Percentiles rank a stretch among this genome's conserved stretches.
phyloP scores from a whole-genome alignment of 441 rosid genomes.

The Brassica hybrid region DNA sequence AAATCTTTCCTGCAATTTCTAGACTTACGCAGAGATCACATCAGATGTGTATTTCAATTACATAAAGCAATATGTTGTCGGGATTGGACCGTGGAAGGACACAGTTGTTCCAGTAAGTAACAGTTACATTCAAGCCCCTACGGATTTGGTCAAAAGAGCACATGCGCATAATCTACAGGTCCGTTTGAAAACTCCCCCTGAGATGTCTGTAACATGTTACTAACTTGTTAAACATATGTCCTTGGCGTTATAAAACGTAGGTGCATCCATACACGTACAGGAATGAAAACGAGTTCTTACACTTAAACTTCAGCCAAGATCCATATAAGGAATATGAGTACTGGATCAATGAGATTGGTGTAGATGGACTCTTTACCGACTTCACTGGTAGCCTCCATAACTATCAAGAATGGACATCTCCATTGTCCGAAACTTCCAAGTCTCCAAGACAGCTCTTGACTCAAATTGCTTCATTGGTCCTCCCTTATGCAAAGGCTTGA shows the following conservation, averaged over 20 bases:
- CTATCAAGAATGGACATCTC: constrained; percentile 68
- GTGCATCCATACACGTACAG: constrained; percentile 96
- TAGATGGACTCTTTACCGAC: constrained; percentile 94
- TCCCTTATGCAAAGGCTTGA: constrained; percentile 31
- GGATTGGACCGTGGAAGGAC: constrained; percentile 93
- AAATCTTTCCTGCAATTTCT: neutral
- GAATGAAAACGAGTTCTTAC: constrained; percentile 64
- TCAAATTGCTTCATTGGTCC: constrained; percentile 32
- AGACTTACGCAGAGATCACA: constrained; percentile 74
- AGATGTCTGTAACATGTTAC: neutral
- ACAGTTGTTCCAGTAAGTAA: constrained; percentile 62
- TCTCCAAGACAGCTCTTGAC: constrained; percentile 26
- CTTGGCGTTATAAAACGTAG: constrained; percentile 48
- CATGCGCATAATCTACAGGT: constrained; percentile 76
- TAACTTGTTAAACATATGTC: constrained; percentile 24
- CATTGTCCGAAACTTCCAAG: constrained; percentile 23
- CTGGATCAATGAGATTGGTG: constrained; percentile 84
- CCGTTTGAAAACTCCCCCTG: neutral
- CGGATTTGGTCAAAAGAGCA: constrained; percentile 83
- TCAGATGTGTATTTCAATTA: constrained; percentile 69
- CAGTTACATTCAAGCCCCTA: constrained; percentile 58
- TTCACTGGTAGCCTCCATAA: constrained; percentile 84
- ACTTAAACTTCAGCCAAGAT: constrained; percentile 80
- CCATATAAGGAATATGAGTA: constrained; percentile 75
- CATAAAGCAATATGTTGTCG: constrained; percentile 76